Conservation (phyloP, 805 yeast genomes). For the Zygoascus flipseniorum region DNA sequence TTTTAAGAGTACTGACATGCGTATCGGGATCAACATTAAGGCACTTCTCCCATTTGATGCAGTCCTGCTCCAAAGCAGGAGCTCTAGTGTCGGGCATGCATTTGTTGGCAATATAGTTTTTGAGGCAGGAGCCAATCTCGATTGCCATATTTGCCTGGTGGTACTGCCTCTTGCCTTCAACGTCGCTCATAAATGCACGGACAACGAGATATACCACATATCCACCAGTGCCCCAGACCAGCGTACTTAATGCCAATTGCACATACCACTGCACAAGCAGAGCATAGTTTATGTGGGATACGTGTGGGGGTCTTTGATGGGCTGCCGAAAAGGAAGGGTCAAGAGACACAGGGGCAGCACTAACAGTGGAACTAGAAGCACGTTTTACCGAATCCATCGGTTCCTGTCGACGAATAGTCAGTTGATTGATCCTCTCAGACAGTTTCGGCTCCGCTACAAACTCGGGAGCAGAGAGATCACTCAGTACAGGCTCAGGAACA, state of each 20-base stretch:
- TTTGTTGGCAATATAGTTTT: slow-evolving; percentile 58
- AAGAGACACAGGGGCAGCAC: not conserved
- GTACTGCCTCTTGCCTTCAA: not conserved
- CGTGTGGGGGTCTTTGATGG: not conserved
- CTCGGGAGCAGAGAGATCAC: not conserved
- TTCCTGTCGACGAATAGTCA: not conserved
- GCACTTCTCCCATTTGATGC: slow-evolving; percentile 68
- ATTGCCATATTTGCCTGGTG: slow-evolving; percentile 20
- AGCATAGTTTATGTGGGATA: not conserved
- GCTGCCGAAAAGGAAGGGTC: not conserved
- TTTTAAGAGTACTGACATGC: slow-evolving; percentile 46
- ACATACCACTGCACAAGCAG: not conserved
- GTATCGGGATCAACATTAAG: slow-evolving; percentile 66
- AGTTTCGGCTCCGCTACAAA: not conserved
- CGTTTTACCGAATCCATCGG: not conserved
- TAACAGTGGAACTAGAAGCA: not conserved
- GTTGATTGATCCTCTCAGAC: not conserved
- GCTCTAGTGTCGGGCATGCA: slow-evolving; percentile 53
- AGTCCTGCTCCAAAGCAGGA: slow-evolving; percentile 64
- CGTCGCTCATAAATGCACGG: not conserved
- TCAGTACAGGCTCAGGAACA: not conserved
- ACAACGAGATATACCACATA: not conserved
- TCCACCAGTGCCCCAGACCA: not conserved
- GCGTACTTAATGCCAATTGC: not conserved
- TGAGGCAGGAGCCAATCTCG: slow-evolving; percentile 56